Evolutionary conservation across 352 stramenopile species (phyloP).

Genomic region (Phytopythium helicoides): DNA sequence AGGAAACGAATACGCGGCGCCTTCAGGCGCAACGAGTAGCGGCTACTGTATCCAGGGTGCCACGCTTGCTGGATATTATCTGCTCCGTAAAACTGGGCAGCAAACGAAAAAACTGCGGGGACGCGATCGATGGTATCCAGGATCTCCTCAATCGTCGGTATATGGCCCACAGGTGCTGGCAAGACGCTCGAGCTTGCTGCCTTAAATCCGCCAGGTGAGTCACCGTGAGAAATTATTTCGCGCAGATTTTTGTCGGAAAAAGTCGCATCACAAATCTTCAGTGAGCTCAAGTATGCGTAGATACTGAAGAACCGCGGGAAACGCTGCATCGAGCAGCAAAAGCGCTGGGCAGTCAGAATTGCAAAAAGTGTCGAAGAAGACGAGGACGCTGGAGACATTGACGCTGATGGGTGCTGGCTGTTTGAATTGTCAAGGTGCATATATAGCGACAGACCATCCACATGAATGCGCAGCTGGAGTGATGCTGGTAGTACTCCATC

Average conservation of each 20-base stretch:
- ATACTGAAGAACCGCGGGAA: conserved; percentile 70
- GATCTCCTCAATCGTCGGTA: conserved; percentile 61
- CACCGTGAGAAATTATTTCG: conserved; percentile 62
- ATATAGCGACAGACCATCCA: conserved; percentile 64
- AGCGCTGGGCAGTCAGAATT: conserved; percentile 64
- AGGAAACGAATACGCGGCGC: conserved; percentile 80
- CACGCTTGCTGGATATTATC: conserved; percentile 76
- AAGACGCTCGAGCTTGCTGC: conserved; percentile 1
- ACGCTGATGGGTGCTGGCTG: too few relatives aligned
- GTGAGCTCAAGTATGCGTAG: conserved; percentile 67
- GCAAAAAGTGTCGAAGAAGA: conserved; percentile 30
- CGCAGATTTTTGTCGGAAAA: conserved; percentile 56
- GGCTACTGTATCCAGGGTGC: conserved; percentile 79
- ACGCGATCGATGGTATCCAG: conserved; percentile 48
- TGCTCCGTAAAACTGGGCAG: conserved; percentile 71
- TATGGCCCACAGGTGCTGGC: conserved; percentile 28
- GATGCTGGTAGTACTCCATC: conserved; percentile 38
- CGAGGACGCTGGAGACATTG: conserved; percentile 14
- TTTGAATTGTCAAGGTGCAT: conserved; percentile 43
- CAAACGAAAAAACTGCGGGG: conserved; percentile 72
- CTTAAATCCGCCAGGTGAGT: conserved; percentile 16
- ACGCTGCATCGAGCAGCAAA: conserved; percentile 67
- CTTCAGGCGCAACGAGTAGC: conserved; percentile 68
- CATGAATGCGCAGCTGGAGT: conserved; percentile 75
- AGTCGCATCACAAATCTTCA: conserved; percentile 71